Conservation (phyloP, 1,139 yeast genomes). For the Kodamaea alishanica region DNA sequence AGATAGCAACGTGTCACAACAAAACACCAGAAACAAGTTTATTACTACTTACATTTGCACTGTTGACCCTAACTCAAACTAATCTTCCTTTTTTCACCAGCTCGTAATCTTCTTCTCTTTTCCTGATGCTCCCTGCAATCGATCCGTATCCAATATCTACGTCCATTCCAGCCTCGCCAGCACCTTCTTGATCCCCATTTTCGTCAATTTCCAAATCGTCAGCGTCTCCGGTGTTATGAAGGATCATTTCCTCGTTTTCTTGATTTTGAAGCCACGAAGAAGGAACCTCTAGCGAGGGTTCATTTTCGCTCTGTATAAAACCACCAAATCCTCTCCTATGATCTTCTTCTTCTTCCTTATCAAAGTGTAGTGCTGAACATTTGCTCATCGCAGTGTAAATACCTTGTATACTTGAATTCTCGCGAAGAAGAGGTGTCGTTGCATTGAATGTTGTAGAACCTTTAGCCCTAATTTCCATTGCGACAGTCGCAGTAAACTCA, state of each 20-base stretch:
- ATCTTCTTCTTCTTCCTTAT: slow-evolving; percentile 23
- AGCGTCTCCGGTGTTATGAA: slow-evolving; percentile 32
- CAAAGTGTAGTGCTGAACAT: slow-evolving; percentile 40
- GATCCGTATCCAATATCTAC: slow-evolving; percentile 42
- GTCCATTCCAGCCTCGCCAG: slow-evolving; percentile 38
- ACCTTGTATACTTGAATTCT: slow-evolving; percentile 9
- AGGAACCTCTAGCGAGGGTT: slow-evolving; percentile 20
- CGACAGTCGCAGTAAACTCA: slow-evolving; percentile 21
- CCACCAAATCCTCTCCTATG: slow-evolving; percentile 6
- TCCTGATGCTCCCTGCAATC: slow-evolving; percentile 33
- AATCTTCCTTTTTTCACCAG: slow-evolving; percentile 7
- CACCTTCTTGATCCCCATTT: slow-evolving; percentile 11
- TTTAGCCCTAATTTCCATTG: slow-evolving; percentile 10
- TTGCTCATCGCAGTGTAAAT: slow-evolving; percentile 36
- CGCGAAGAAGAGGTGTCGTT: slow-evolving; percentile 9
- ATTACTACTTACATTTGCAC: no score
- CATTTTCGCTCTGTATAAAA: neutral
- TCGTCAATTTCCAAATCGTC: slow-evolving; percentile 32
- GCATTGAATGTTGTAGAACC: slow-evolving; percentile 4
- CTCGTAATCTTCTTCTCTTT: slow-evolving; percentile 22
- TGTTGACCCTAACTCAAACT: neutral
- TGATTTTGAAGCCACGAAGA: slow-evolving; percentile 18
- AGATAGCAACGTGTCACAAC: no score
- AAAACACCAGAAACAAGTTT: no score
- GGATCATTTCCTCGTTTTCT: slow-evolving; percentile 6